Evolutionary conservation across 257 asterid species (phyloP), one percentile per base, ranked within the genome.

Genomic region (Fraxinus quadrangulata): DNA sequence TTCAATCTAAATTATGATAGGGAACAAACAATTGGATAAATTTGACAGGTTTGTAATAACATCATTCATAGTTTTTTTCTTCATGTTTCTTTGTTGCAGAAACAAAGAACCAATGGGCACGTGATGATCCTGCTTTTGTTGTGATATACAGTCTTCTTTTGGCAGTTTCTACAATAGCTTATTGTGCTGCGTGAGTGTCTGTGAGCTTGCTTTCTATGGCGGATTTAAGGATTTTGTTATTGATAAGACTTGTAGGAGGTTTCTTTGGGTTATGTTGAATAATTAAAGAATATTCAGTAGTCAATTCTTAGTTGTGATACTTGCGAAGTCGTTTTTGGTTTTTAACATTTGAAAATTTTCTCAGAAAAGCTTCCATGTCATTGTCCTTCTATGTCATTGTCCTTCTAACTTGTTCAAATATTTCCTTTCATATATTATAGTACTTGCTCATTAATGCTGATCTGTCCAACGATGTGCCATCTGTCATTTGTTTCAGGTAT

Each of bases 41-140:
- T 79, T 77, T 26, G 77, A 28, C 69, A 71, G 28, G 23, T 47
- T 54, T 78, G 40, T 19, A 63, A 39, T 67, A 21, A 30, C 78
- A 28, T 63, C 40, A 65, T 40, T 70, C 77, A 30, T 33, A 39
- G 54, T 42, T 59, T 42, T 59, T 68, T 79, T 69, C 68, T 26
- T 37, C 73, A 71, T 56, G 51, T 65, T 79, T 66, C 67, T 19
- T 42, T 71, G 69, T 72, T 88, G 85, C 93, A 96, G 99, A 96
- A 87, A 96, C 98, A 63, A 87, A 87, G 82, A 87, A 87, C 71
- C 91, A 87, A 77, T 87, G 91, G 91, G 91, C 91, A 72, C 91
- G 91, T 37, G 91, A 87, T 81, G 91, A 85, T 85, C 91, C 91
- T 21, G 91, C 91, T 21, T 87, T 87, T 73, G 74, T 87, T 67